Evolutionary conservation across 345 rosid genomes (phyloP).

Genomic region (Sonneratia alba): DNA sequence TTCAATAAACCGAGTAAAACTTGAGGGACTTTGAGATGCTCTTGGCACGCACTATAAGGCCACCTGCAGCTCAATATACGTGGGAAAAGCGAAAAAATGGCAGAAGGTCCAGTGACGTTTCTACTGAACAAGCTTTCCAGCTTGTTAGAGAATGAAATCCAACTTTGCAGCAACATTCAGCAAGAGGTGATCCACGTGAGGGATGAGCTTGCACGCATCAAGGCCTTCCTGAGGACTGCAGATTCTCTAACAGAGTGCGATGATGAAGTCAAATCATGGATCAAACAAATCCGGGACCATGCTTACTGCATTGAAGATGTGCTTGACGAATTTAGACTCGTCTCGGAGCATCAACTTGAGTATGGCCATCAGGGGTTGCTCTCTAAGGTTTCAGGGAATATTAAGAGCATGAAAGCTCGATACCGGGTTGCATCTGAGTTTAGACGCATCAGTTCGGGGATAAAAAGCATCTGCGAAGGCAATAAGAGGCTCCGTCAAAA

Average conservation of each 20-base stretch:
- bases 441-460: conserved; percentile 11
- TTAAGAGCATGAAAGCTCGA: conserved; percentile 20
- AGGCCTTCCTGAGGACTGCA: conserved; percentile 22
- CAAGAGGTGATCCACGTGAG: neutral
- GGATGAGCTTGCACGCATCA: neutral
- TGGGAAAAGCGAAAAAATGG: neutral
- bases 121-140: neutral
- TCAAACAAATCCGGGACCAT: conserved; percentile 22
- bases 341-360: neutral
- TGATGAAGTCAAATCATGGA: conserved; percentile 15
- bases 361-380: conserved; percentile 12
- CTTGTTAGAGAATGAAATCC: neutral
- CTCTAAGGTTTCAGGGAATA: conserved; percentile 10
- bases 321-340: conserved; percentile 25
- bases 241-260: conserved; percentile 16
- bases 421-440: conserved; percentile 16
- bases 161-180: neutral
- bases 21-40: no score
- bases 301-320: conserved; percentile 27
- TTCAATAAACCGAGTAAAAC: no score
- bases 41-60: no score
- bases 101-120: neutral
- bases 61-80: neutral
- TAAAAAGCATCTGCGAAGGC: neutral
- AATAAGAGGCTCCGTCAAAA: neutral